A percentile compares a stretch with the other conserved stretches of the same genome.
Evolutionary conservation across 345 rosid species (phyloP).

Genomic region (Lenwebbia sp.): DNA sequence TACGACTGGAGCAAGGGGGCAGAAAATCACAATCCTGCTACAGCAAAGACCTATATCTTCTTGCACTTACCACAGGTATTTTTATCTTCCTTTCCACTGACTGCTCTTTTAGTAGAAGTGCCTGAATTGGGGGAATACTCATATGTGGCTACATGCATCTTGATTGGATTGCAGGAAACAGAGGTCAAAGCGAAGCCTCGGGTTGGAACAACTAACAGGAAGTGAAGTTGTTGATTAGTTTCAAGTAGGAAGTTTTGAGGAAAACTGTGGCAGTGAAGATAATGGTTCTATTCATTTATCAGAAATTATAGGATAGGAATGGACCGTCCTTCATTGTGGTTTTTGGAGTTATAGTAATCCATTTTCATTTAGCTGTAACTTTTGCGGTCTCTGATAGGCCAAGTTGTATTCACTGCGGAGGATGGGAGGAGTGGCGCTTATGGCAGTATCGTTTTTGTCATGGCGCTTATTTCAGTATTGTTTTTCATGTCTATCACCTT

Average conservation of each 20-base stretch:
- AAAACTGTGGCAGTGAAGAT: background rate
- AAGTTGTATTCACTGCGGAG: background rate
- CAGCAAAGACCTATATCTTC: slow-evolving; percentile 44
- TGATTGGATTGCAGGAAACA: slow-evolving; percentile 36
- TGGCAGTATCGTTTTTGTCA: background rate
- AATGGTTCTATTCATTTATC: background rate
- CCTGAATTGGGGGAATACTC: background rate
- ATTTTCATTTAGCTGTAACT: background rate
- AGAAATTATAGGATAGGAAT: background rate
- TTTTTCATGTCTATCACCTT: background rate
- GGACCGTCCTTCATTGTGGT: background rate
- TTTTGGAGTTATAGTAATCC: background rate
- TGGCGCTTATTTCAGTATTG: background rate
- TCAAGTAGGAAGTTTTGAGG: background rate
- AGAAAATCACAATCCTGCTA: slow-evolving; percentile 69
- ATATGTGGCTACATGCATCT: background rate
- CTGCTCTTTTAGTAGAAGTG: background rate
- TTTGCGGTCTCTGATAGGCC: background rate
- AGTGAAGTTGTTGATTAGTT: slow-evolving; percentile 12
- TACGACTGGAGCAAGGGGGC: slow-evolving; percentile 96
- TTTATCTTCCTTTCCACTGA: background rate
- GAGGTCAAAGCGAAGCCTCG: slow-evolving; percentile 91
- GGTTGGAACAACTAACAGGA: slow-evolving; percentile 38
- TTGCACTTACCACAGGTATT: slow-evolving; percentile 55
- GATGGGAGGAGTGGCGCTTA: background rate